Evolutionary conservation across 257 asterid genomes (phyloP).

Genomic region (Solanum bulbocastanum): DNA sequence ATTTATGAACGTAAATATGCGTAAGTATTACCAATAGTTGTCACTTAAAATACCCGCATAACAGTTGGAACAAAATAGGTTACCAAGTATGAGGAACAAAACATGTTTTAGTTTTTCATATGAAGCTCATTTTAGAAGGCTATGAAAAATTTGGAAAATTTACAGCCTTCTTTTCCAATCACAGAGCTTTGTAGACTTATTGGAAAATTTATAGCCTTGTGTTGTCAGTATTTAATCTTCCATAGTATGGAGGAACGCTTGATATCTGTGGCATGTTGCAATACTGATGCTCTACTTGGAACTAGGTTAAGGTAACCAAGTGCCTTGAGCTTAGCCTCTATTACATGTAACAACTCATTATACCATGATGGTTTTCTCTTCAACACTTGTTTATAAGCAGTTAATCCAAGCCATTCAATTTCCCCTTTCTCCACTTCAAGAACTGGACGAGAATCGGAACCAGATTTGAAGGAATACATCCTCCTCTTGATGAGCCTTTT

Average conservation of each 20-base stretch:
- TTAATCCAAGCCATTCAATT: conserved; percentile 60
- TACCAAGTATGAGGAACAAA: neutral
- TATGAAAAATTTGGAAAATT: neutral
- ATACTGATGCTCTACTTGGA: conserved; percentile 27
- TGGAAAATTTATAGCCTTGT: neutral
- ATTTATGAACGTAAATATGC: too few species aligned
- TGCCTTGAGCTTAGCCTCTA: conserved; percentile 32
- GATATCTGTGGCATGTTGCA: conserved; percentile 57
- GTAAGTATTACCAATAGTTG: neutral
- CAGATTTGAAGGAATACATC: conserved; percentile 24
- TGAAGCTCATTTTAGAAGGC: neutral
- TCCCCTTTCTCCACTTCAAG: conserved; percentile 43
- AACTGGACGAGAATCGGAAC: conserved; percentile 36
- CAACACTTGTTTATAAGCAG: conserved; percentile 49
- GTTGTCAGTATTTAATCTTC: conserved; percentile 52
- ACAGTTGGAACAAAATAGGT: neutral
- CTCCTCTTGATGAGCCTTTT: conserved; percentile 47
- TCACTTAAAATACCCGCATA: neutral
- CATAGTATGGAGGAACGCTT: conserved; percentile 49
- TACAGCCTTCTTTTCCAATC: neutral
- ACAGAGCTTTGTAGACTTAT: neutral
- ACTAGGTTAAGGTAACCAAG: conserved; percentile 12
- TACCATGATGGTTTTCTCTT: conserved; percentile 53
- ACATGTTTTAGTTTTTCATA: neutral
- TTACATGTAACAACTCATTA: conserved; percentile 27